Percentiles rank a stretch among this genome's conserved stretches.
phyloP scores from a whole-genome alignment of 495 filamentous ascomycete species.

The Penicillium psychrofluorescens region DNA sequence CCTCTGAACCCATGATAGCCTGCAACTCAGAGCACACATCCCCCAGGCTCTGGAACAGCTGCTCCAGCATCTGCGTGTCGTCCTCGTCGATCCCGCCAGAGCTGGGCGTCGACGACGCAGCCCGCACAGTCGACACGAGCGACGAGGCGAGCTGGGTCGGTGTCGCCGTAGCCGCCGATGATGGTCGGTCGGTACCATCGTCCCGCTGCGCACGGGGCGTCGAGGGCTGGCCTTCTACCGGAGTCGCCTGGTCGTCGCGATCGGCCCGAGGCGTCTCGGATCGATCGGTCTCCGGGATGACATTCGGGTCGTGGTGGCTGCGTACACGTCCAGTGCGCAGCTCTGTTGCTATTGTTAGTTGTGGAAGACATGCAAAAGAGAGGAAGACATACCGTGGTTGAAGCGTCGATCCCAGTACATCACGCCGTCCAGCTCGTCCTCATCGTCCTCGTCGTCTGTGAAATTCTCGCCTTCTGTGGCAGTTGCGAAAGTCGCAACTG shows the following conservation, averaged over 20 bases:
- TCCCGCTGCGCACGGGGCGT: neutral
- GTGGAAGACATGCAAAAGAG: neutral
- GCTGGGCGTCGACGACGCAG: slow-evolving; percentile 29
- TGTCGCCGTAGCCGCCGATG: slow-evolving; percentile 24
- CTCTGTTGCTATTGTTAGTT: slow-evolving; percentile 14
- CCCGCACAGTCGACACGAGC: slow-evolving; percentile 32
- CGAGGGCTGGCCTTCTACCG: neutral
- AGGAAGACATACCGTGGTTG: slow-evolving; percentile 26
- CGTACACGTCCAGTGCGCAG: slow-evolving; percentile 17
- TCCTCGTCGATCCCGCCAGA: slow-evolving; percentile 48
- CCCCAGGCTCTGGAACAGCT: slow-evolving; percentile 65
- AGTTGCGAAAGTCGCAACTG: slow-evolving; percentile 75
- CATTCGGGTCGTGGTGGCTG: slow-evolving; percentile 5
- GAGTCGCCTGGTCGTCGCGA: neutral
- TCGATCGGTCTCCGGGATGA: slow-evolving; percentile 8
- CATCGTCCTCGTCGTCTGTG: slow-evolving; percentile 37
- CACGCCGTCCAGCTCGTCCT: slow-evolving; percentile 31
- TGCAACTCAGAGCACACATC: slow-evolving; percentile 62
- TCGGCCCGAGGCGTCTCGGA: slow-evolving; percentile 12
- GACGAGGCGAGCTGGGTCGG: slow-evolving; percentile 31
- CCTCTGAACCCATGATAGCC: slow-evolving; percentile 37
- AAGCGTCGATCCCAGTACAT: slow-evolving; percentile 38
- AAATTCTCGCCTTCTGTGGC: slow-evolving; percentile 56
- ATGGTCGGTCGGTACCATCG: slow-evolving; percentile 13
- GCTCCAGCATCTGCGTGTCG: slow-evolving; percentile 69